A percentile compares a stretch with the other conserved stretches of the same genome.
Conservation (phyloP, 768 basidiomycete genomes). For the Lactarius sanguifluus region DNA sequence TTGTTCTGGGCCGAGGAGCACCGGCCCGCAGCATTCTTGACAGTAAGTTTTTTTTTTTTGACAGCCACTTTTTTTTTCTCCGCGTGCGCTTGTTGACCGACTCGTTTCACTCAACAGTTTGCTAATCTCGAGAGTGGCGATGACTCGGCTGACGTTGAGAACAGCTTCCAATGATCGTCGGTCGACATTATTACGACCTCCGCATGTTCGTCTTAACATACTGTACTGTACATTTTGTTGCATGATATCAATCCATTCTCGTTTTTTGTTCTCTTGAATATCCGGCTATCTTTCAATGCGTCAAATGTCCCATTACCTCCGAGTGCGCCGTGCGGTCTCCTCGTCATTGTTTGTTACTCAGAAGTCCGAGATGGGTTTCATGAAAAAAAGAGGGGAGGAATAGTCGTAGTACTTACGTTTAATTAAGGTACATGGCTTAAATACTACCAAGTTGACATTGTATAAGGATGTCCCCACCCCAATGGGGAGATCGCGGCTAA, state of each 20-base stretch:
- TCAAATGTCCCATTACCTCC: neutral
- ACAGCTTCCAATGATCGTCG: slow-evolving; percentile 74
- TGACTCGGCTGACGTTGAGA: slow-evolving; percentile 94
- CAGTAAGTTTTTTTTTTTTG: slow-evolving; percentile 50
- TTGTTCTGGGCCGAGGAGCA: slow-evolving; percentile 97
- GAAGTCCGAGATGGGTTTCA: neutral
- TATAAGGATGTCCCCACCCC: neutral
- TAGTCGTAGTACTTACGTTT: neutral
- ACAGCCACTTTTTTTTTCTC: neutral
- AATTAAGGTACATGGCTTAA: slow-evolving; percentile 4
- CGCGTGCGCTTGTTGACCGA: slow-evolving; percentile 19
- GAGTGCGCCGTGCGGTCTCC: neutral
- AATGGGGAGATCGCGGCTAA: neutral
- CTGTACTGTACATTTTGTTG: slow-evolving; percentile 25
- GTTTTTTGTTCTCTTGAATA: neutral
- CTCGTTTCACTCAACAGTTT: slow-evolving; percentile 51
- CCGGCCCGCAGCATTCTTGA: slow-evolving; percentile 90
- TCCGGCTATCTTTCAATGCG: neutral
- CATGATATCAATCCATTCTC: slow-evolving; percentile 5
- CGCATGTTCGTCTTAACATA: slow-evolving; percentile 9
- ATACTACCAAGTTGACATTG: neutral
- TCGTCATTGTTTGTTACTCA: neutral
- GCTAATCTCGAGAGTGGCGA: slow-evolving; percentile 88
- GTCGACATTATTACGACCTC: slow-evolving; percentile 18
- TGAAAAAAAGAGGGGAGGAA: neutral